phyloP scores from a whole-genome alignment of 2,329 filamentous ascomycete species.

The Diaporthe vaccinii region DNA sequence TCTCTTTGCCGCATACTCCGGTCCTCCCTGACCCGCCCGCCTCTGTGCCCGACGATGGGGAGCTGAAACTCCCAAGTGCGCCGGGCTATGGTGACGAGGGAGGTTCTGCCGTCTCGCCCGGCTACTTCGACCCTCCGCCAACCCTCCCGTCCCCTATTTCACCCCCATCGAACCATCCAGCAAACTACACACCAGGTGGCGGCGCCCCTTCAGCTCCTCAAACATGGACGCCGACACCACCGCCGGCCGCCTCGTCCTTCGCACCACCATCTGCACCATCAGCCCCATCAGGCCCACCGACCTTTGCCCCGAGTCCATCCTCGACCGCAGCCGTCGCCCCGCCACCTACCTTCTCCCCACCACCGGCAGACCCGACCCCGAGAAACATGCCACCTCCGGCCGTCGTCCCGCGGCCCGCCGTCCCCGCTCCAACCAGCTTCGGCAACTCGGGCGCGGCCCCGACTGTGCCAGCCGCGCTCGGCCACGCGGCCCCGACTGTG shows the following conservation, averaged over 20 bases:
- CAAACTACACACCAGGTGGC: slow-evolving; percentile 44
- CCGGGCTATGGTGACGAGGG: slow-evolving; percentile 44
- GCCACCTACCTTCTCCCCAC: slow-evolving; percentile 43
- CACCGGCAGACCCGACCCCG: slow-evolving; percentile 43
- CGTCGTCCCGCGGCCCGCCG: slow-evolving; percentile 39
- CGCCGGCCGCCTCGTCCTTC: slow-evolving; percentile 50
- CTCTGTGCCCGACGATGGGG: slow-evolving; percentile 42
- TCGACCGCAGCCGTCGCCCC: slow-evolving; percentile 49
- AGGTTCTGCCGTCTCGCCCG: slow-evolving; percentile 34
- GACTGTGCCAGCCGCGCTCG: slow-evolving; percentile 42
- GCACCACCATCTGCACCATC: slow-evolving; percentile 47
- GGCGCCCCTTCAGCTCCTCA: slow-evolving; percentile 46
- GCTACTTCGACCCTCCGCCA: slow-evolving; percentile 41
- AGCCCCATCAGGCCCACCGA: slow-evolving; percentile 46
- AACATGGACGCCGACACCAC: slow-evolving; percentile 45
- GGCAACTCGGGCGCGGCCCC: slow-evolving; percentile 23
- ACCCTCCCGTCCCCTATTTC: slow-evolving; percentile 47
- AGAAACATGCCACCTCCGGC: slow-evolving; percentile 41
- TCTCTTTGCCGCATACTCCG: slow-evolving; percentile 51
- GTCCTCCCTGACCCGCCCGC: slow-evolving; percentile 52
- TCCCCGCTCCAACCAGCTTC: slow-evolving; percentile 38
- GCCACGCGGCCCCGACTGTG: slow-evolving; percentile 40
- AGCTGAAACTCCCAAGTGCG: slow-evolving; percentile 48
- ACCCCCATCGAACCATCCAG: slow-evolving; percentile 48
- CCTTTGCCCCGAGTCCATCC: slow-evolving; percentile 46